Percentiles rank a stretch among this genome's conserved stretches.
Evolutionary conservation across 2,329 filamentous ascomycete species (phyloP).

Genomic region (Cladophialophora chaetospira): DNA sequence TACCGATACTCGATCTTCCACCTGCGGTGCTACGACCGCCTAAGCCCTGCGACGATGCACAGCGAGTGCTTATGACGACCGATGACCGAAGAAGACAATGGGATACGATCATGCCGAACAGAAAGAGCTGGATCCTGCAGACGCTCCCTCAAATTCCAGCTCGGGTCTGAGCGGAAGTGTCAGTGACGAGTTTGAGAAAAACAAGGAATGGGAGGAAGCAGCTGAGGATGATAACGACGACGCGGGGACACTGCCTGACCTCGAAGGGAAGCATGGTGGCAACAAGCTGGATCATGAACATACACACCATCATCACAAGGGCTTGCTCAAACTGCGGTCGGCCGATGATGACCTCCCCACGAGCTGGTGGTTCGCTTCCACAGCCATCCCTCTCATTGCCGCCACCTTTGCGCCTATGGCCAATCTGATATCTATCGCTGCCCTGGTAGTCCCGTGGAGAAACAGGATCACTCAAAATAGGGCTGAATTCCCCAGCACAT

Average conservation of each 20-base stretch:
- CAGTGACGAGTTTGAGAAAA: constrained; percentile 14
- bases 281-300: constrained; percentile 10
- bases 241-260: constrained; percentile 12
- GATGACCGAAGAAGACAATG: constrained; percentile 13
- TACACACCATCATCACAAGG: constrained; percentile 20
- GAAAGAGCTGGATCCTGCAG: constrained; percentile 21
- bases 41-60: constrained; percentile 8
- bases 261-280: constrained; percentile 14
- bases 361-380: constrained; percentile 55
- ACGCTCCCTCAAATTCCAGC: constrained; percentile 14
- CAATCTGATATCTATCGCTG: constrained; percentile 83
- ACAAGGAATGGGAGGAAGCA: constrained; percentile 14
- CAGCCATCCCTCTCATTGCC: constrained; percentile 71
- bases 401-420: constrained; percentile 84
- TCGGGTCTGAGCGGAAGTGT: constrained; percentile 11
- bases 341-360: constrained; percentile 46
- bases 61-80: constrained; percentile 6
- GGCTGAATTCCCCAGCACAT: constrained; percentile 42
- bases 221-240: neutral
- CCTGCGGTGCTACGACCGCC: neutral
- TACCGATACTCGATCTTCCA: neutral
- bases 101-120: constrained; percentile 27
- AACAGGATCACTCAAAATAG: constrained; percentile 46
- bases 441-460: constrained; percentile 79
- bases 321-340: constrained; percentile 40